phyloP scores from a whole-genome alignment of 495 filamentous ascomycete species.

The Tuber borchii region DNA sequence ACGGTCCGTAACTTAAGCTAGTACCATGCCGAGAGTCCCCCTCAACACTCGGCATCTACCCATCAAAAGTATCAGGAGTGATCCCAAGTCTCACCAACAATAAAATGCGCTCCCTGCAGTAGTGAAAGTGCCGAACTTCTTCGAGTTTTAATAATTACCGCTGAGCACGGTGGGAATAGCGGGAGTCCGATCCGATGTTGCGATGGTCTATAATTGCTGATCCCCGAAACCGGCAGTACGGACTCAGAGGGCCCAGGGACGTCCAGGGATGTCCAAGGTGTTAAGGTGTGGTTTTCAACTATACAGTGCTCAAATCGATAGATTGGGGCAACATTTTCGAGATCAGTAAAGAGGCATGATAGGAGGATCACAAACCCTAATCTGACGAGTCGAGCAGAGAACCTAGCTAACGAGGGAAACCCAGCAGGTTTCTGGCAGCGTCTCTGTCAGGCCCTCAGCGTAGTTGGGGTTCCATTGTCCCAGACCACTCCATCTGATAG shows the following conservation, averaged over 20 bases:
- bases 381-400: too few relatives aligned
- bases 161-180: background rate
- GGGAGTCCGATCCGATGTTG: background rate
- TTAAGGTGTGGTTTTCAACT: background rate
- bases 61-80: background rate
- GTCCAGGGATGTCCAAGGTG: background rate
- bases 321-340: background rate
- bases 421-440: too few relatives aligned
- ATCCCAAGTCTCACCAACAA: background rate
- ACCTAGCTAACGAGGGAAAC: too few relatives aligned
- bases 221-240: background rate
- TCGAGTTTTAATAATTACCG: background rate
- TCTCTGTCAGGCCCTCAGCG: too few relatives aligned
- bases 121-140: background rate
- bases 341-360: too few relatives aligned
- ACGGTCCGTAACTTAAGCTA: background rate
- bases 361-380: too few relatives aligned
- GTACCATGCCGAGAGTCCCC: background rate
- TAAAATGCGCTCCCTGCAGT: background rate
- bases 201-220: background rate
- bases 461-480: too few relatives aligned
- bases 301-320: background rate
- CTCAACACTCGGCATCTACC: background rate
- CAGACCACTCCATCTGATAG: too few relatives aligned
- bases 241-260: too few relatives aligned